Conservation (phyloP, 78 protist genomes). For the Dictyostelium purpureum region DNA sequence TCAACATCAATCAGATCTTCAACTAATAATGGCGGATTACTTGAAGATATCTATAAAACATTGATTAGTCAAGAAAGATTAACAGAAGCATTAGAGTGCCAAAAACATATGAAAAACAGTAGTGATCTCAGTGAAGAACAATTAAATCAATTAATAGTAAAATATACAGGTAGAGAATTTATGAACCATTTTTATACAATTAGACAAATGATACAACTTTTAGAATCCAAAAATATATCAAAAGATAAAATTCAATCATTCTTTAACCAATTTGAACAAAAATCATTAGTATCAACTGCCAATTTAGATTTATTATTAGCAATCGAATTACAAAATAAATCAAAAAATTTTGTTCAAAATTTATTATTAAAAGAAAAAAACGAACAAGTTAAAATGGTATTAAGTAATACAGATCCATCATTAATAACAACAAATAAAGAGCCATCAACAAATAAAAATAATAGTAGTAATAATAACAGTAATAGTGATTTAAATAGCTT, state of each 20-base stretch:
- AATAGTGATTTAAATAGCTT: neutral
- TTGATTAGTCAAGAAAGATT: slow-evolving; percentile 57
- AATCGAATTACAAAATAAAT: slow-evolving; percentile 47
- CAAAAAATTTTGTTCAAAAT: slow-evolving; percentile 14
- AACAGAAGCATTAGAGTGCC: slow-evolving; percentile 56
- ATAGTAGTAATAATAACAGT: neutral
- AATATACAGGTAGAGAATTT: slow-evolving; percentile 27
- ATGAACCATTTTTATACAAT: neutral
- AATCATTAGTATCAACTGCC: slow-evolving; percentile 22
- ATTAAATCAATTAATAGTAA: slow-evolving; percentile 5
- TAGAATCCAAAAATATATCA: slow-evolving; percentile 26
- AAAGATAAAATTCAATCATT: slow-evolving; percentile 41
- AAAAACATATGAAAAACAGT: neutral
- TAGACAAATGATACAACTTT: slow-evolving; percentile 31
- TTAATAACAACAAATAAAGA: too few relatives aligned
- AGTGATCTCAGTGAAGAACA: neutral
- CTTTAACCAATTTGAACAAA: slow-evolving; percentile 42
- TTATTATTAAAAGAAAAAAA: slow-evolving; percentile 15
- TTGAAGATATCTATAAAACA: slow-evolving; percentile 30
- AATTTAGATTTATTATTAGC: slow-evolving; percentile 34
- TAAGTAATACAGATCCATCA: slow-evolving; percentile 11
- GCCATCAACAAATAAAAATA: too few relatives aligned
- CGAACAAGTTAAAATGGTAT: neutral
- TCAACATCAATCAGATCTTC: neutral
- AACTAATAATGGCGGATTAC: neutral